These are phyloP conservation scores for Xylaria sp. DNA, from an alignment of 2,329 filamentous ascomycete genomes.

Conservation along the genomic window DNA sequence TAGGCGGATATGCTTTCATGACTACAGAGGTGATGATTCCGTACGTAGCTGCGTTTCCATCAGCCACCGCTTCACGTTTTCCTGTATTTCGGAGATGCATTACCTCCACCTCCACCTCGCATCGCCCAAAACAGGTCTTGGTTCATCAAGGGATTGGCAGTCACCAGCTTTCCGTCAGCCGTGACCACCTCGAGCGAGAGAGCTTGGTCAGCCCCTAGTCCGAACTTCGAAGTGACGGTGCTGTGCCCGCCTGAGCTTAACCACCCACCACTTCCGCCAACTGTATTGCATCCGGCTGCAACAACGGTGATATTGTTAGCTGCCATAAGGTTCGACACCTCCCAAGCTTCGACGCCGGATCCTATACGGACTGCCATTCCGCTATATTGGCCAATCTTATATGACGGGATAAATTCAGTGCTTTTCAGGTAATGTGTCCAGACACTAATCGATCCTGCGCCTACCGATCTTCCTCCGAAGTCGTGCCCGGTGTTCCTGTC, in stretches of 20 bases:
- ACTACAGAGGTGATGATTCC: slow-evolving; percentile 47
- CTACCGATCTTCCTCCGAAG: slow-evolving; percentile 58
- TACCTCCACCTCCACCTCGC: slow-evolving; percentile 61
- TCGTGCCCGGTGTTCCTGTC: slow-evolving; percentile 59
- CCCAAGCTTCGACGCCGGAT: slow-evolving; percentile 51
- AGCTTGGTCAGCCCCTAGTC: slow-evolving; percentile 63
- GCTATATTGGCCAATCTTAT: slow-evolving; percentile 45
- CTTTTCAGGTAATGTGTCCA: slow-evolving; percentile 61
- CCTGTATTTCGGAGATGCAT: background rate
- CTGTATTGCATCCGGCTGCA: slow-evolving; percentile 48
- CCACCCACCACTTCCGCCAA: slow-evolving; percentile 60
- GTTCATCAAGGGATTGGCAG: slow-evolving; percentile 57
- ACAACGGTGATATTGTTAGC: slow-evolving; percentile 46
- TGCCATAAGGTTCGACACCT: slow-evolving; percentile 48
- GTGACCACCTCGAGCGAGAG: slow-evolving; percentile 60
- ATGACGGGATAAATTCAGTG: slow-evolving; percentile 51
- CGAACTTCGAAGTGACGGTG: slow-evolving; percentile 56
- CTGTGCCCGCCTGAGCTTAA: slow-evolving; percentile 63
- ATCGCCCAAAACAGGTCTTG: slow-evolving; percentile 66
- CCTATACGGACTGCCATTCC: slow-evolving; percentile 53
- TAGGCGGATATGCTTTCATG: slow-evolving; percentile 46
- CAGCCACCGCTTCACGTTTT: slow-evolving; percentile 5
- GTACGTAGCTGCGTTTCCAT: slow-evolving; percentile 41
- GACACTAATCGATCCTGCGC: slow-evolving; percentile 57
- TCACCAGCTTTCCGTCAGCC: slow-evolving; percentile 56